Percentiles rank a stretch among this genome's conserved stretches.
Evolutionary conservation across 208 protist genomes (phyloP).

Genomic region (Herpetomonas muscarum): DNA sequence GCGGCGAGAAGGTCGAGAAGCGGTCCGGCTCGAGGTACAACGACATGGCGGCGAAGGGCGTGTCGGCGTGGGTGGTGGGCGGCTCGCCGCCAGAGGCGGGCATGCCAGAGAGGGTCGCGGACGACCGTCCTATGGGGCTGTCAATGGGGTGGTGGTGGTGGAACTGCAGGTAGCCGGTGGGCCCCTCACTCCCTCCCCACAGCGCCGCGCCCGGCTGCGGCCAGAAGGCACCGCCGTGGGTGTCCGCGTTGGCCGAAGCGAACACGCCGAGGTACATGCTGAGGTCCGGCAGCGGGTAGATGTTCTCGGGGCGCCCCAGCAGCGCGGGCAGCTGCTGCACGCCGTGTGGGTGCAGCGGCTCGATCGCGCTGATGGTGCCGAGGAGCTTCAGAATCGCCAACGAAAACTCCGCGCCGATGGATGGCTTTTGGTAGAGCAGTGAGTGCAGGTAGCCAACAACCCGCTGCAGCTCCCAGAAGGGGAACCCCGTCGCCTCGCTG

Average conservation of each 20-base stretch:
- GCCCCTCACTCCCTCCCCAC: too few species aligned
- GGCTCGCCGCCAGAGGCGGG: neutral
- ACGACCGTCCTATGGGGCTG: too few species aligned
- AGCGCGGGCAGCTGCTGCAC: constrained; percentile 29
- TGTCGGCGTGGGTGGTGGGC: neutral
- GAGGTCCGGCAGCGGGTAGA: constrained; percentile 24
- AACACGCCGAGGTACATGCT: constrained; percentile 8
- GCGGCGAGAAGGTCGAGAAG: constrained; percentile 24
- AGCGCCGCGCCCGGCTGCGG: too few species aligned
- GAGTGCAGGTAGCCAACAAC: constrained; percentile 58
- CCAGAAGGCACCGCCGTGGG: constrained; percentile 1
- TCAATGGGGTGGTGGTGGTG: too few species aligned
- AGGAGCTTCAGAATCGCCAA: constrained; percentile 69
- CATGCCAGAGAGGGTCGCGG: too few species aligned
- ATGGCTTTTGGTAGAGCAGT: constrained; percentile 71
- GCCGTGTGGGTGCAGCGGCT: constrained; percentile 34
- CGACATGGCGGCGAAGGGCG: constrained; percentile 5
- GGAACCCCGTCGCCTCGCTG: constrained; percentile 19
- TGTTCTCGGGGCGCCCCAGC: constrained; percentile 35
- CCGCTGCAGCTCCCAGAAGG: constrained; percentile 24
- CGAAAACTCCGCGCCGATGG: constrained; percentile 56
- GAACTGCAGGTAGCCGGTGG: too few species aligned
- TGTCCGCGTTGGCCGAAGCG: neutral
- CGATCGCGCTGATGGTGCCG: constrained; percentile 74
- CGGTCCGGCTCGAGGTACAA: constrained; percentile 4